Evolutionary conservation across 441 rosid genomes (phyloP).

Genomic region (Erodium texanum): DNA sequence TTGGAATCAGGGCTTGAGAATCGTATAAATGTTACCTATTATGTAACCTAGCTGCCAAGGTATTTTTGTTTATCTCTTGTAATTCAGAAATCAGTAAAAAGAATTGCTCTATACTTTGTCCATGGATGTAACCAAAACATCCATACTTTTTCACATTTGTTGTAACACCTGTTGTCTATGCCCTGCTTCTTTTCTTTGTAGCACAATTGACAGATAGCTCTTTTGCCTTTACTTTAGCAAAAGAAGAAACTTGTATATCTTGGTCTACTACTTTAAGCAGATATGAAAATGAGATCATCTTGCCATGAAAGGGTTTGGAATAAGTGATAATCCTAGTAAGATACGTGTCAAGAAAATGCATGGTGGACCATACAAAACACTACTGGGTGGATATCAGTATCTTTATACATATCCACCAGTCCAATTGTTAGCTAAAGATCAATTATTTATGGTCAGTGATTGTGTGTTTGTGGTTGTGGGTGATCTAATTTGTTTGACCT

Average conservation of each 20-base stretch:
- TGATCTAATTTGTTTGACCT: conserved; percentile 4
- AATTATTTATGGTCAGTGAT: background rate
- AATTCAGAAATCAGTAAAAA: too few species aligned
- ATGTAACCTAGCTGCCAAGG: too few species aligned
- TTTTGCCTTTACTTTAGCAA: background rate
- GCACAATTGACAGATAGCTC: background rate
- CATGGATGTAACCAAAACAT: too few species aligned
- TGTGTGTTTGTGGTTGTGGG: background rate
- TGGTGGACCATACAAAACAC: background rate
- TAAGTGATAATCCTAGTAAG: conserved; percentile 3
- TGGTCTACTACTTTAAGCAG: background rate
- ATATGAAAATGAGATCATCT: conserved; percentile 2
- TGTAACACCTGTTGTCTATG: too few species aligned
- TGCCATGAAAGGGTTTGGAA: background rate
- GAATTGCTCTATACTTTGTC: too few species aligned
- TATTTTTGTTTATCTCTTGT: too few species aligned
- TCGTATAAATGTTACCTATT: too few species aligned
- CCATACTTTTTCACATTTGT: too few species aligned
- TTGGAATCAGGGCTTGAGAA: too few species aligned
- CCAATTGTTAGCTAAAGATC: background rate
- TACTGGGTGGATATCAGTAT: background rate
- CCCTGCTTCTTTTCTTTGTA: background rate
- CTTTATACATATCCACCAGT: background rate
- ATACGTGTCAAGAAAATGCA: background rate
- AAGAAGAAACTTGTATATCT: background rate